Percentiles rank a stretch among this genome's conserved stretches.
These are phyloP conservation scores for Fragilaria radians DNA, from an alignment of 108 stramenopile genomes.

Conservation along the genomic window DNA sequence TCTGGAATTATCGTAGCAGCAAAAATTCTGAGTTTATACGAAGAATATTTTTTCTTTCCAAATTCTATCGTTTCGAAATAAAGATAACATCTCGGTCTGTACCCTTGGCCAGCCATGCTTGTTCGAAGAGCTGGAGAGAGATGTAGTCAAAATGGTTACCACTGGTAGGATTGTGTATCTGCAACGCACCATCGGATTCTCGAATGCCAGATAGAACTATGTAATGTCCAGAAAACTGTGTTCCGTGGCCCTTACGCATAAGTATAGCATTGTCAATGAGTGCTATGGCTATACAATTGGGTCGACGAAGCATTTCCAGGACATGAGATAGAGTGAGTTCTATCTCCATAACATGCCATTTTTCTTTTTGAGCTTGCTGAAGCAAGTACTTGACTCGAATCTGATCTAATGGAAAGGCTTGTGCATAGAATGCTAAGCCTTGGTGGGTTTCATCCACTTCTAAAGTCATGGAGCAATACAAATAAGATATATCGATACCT, in stretches of 20 bases:
- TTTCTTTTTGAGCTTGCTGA: constrained; percentile 6
- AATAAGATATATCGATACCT: neutral
- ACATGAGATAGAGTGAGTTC: constrained; percentile 18
- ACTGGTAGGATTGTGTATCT: constrained; percentile 35
- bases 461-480: constrained; percentile 32
- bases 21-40: too few species aligned
- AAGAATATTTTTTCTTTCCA: too few species aligned
- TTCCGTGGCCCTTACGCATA: constrained; percentile 9
- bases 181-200: constrained; percentile 14
- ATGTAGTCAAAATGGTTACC: constrained; percentile 19
- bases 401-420: constrained; percentile 44
- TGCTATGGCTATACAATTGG: constrained; percentile 58
- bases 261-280: constrained; percentile 57
- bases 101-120: constrained; percentile 60
- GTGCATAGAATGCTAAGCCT: constrained; percentile 48
- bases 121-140: constrained; percentile 37
- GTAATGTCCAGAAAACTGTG: constrained; percentile 46
- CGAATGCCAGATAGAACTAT: constrained; percentile 52
- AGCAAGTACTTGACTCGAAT: constrained; percentile 40
- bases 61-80: constrained; percentile 26
- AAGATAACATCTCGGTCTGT: constrained; percentile 79
- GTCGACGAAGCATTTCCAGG: constrained; percentile 38
- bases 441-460: constrained; percentile 43
- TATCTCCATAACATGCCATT: constrained; percentile 20
- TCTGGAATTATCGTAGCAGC: too few species aligned